These are phyloP conservation scores for Candida dendrica DNA, from an alignment of 805 yeast species.

Conservation along the genomic window DNA sequence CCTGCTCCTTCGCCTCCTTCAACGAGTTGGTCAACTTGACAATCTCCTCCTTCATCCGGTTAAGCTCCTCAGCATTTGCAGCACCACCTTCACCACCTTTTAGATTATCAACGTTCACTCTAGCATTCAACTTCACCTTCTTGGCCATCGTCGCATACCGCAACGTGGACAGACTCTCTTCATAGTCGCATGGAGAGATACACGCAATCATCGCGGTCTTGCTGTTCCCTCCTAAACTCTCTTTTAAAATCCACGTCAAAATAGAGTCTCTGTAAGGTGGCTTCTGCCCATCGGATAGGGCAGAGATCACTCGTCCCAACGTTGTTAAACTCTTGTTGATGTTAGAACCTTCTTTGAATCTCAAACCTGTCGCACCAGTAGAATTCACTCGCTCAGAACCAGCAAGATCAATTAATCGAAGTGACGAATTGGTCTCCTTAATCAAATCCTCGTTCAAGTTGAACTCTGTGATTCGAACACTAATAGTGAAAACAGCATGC, in stretches of 20 bases:
- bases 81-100: conserved; percentile 4
- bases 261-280: conserved; percentile 52
- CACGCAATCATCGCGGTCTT: conserved; percentile 86
- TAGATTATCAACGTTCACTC: conserved; percentile 27
- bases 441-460: conserved; percentile 30
- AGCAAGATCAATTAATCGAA: conserved; percentile 73
- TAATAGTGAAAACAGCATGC: conserved; percentile 69
- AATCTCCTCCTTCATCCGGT: conserved; percentile 14
- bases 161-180: conserved; percentile 69
- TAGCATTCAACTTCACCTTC: conserved; percentile 57
- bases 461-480: conserved; percentile 50
- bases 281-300: conserved; percentile 34
- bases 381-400: conserved; percentile 69
- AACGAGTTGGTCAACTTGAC: conserved; percentile 11
- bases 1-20: conserved; percentile 14
- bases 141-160: conserved; percentile 76
- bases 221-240: conserved; percentile 78
- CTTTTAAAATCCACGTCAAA: conserved; percentile 69
- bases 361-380: conserved; percentile 51
- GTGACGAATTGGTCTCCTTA: conserved; percentile 47
- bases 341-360: conserved; percentile 68
- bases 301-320: conserved; percentile 59
- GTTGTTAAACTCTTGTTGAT: conserved; percentile 76
- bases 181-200: conserved; percentile 71
- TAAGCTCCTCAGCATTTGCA: conserved; percentile 9